These are phyloP conservation scores for Trichoderma harzianum DNA, from an alignment of 2,329 filamentous ascomycete genomes.

Conservation along the genomic window DNA sequence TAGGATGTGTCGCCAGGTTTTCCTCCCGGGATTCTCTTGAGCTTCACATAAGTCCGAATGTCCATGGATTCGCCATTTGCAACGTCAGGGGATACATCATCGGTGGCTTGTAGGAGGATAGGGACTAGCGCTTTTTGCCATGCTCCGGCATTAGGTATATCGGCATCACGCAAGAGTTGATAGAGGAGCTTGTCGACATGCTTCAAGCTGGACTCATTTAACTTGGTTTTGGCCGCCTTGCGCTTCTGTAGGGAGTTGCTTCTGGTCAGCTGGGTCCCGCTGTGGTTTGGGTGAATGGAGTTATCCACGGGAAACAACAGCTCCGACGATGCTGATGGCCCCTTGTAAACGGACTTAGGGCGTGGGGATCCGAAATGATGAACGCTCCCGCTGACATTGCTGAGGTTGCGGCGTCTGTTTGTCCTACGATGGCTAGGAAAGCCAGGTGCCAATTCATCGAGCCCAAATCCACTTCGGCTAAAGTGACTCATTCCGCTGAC, in stretches of 20 bases:
- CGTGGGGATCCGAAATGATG: conserved; percentile 72
- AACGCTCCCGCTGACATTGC: conserved; percentile 69
- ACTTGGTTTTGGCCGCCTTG: conserved; percentile 70
- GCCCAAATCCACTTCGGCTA: conserved; percentile 61
- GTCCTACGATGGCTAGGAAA: conserved; percentile 59
- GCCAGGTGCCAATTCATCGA: conserved; percentile 53
- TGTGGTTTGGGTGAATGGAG: conserved; percentile 39
- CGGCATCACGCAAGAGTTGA: conserved; percentile 76
- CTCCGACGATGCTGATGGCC: conserved; percentile 52
- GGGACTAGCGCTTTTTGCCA: conserved; percentile 92
- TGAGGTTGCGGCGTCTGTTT: conserved; percentile 74
- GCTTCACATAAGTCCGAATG: conserved; percentile 92
- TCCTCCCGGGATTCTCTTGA: conserved; percentile 93
- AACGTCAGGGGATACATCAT: conserved; percentile 92
- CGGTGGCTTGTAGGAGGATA: conserved; percentile 84
- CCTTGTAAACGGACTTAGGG: conserved; percentile 56
- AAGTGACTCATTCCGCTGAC: conserved; percentile 66
- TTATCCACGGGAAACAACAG: conserved; percentile 47
- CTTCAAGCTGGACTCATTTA: conserved; percentile 82
- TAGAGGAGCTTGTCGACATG: conserved; percentile 83
- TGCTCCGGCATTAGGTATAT: conserved; percentile 66
- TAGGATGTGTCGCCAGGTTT: conserved; percentile 91
- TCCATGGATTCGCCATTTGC: conserved; percentile 92
- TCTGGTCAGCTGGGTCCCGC: conserved; percentile 56
- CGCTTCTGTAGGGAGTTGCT: conserved; percentile 79